Evolutionary conservation across 441 rosid genomes (phyloP), one percentile per base, ranked within the genome.

Genomic region (Bocquillonia castaneifolia): DNA sequence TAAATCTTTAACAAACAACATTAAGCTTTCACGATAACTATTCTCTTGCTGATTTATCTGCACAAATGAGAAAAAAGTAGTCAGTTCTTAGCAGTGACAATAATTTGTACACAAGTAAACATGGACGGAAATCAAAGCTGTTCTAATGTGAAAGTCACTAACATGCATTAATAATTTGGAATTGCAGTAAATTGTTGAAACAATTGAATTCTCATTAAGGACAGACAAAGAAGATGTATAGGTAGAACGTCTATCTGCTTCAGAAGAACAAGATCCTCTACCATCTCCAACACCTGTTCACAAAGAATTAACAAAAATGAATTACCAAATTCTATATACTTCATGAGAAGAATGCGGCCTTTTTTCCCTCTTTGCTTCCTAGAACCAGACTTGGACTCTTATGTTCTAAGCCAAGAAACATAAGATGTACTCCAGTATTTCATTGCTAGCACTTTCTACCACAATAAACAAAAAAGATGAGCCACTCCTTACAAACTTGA

Each of bases 1-100:
- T 52, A 87, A 75, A 73, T 77, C 80, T 76, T 74, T 81, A 60
- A 73, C 76, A 68, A 85, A 85, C 69, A 63, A 22, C 85, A 69
- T 76, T 59, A 87, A 76, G 71, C 84, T 77, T 68, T 84, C 76
- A 32, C 47, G 29, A 68, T 83, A 87, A 50, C 80, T 44, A 29
- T 73, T 72, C 17, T 73, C 77, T 68, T 54, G 73, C 70, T 69
- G 79, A 36, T 74, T 64, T 60, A 74, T 78, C 86, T 85, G 69
- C 67, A 52, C 20, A 66, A 57, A 47, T 14, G 0, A 36, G 61
- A 15, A 59, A 63, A 64, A 32, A n/a, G 20, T 13, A 5, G 8
- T 59, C 57, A 68, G 59, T 39, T 66, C 28, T 50, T 25, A 37
- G 58, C 10, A 18, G 39, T 39, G 28, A 48, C 14, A 54, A 63